Conservation (phyloP, 495 filamentous ascomycete genomes). For the Neurospora hispaniola region DNA sequence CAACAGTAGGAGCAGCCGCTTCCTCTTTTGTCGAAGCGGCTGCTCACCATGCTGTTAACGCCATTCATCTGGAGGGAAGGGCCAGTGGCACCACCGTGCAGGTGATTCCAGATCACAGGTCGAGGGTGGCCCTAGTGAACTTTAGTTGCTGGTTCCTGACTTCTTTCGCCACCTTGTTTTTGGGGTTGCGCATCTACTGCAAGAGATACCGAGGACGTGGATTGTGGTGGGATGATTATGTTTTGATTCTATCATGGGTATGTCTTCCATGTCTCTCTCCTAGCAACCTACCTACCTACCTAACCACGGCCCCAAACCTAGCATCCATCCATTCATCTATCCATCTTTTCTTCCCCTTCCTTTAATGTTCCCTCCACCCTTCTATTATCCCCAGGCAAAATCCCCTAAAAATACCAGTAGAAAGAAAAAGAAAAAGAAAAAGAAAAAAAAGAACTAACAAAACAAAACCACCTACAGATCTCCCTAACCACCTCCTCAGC, state of each 20-base stretch:
- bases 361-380: too few relatives aligned
- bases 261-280: neutral
- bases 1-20: neutral
- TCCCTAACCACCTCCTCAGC: constrained; percentile 39
- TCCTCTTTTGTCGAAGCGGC: neutral
- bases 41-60: neutral
- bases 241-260: constrained; percentile 31
- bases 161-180: constrained; percentile 24
- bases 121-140: constrained; percentile 22
- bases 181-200: constrained; percentile 26
- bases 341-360: too few relatives aligned
- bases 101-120: neutral
- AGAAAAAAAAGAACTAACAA: too few relatives aligned
- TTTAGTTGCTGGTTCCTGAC: constrained; percentile 30
- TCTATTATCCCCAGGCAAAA: too few relatives aligned
- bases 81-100: neutral
- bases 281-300: neutral
- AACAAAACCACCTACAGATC: constrained; percentile 1
- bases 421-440: too few relatives aligned
- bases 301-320: too few relatives aligned
- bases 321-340: too few relatives aligned
- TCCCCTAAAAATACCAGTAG: too few relatives aligned
- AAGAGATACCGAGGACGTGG: constrained; percentile 22
- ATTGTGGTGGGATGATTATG: constrained; percentile 28
- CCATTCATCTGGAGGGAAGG: neutral